Evolutionary conservation across 805 yeast species (phyloP).

Genomic region (Tetrapisispora fleetii): DNA sequence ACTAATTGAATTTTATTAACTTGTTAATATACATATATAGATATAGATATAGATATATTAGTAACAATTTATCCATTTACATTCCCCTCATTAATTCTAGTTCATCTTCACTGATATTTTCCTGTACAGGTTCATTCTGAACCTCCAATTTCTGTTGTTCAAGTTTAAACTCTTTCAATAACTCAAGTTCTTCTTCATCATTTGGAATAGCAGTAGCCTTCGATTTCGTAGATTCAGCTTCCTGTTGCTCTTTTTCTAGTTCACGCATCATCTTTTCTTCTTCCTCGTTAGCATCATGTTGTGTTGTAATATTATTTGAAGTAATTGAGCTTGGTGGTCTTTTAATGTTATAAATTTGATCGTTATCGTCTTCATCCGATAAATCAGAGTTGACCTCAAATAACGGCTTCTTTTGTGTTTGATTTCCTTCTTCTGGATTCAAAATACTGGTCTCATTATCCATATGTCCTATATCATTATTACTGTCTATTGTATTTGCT

Average conservation of each 20-base stretch:
- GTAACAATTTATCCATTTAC: neutral
- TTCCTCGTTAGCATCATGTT: neutral
- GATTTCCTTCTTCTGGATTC: neutral
- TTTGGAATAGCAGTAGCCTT: neutral
- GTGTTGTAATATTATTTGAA: neutral
- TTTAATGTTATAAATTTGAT: neutral
- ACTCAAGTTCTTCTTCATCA: neutral
- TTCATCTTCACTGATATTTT: conserved; percentile 2
- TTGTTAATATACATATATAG: no score
- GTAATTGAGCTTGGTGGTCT: neutral
- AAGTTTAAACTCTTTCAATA: conserved; percentile 2
- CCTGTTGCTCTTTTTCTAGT: neutral
- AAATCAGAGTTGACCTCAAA: neutral
- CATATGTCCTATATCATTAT: neutral
- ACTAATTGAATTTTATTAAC: neutral
- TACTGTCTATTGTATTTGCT: neutral
- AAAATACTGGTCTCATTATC: neutral
- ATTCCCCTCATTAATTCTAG: conserved; percentile 1
- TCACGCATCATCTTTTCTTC: neutral
- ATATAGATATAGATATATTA: no score
- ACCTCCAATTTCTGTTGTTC: conserved; percentile 1
- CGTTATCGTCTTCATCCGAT: neutral
- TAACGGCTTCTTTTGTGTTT: neutral
- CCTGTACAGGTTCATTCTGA: conserved; percentile 1
- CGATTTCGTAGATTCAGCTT: neutral